A percentile compares a stretch with the other conserved stretches of the same genome.
These are phyloP conservation scores for Piloderma croceum DNA, from an alignment of 768 basidiomycete species.

Conservation along the genomic window DNA sequence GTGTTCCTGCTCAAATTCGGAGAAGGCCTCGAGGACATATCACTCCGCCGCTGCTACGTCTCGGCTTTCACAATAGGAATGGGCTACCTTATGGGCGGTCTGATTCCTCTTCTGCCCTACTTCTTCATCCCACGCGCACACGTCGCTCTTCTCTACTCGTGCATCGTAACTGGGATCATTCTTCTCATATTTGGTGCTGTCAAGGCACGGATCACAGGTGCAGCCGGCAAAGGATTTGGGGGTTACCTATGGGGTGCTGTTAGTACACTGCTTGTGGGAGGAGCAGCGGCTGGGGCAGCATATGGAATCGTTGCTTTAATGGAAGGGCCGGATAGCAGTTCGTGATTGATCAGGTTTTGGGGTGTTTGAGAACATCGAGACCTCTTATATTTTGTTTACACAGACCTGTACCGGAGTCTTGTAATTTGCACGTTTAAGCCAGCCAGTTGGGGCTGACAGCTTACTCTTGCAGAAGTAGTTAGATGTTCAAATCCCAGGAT, in stretches of 20 bases:
- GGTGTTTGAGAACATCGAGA: not conserved
- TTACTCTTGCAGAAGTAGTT: no score
- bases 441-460: no score
- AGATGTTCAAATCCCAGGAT: no score
- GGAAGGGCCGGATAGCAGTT: slow-evolving; percentile 34
- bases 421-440: no score
- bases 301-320: slow-evolving; percentile 52
- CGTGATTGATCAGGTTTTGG: slow-evolving; percentile 1
- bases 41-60: slow-evolving; percentile 74
- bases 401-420: no score
- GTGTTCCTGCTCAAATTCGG: slow-evolving; percentile 95
- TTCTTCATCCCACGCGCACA: slow-evolving; percentile 78
- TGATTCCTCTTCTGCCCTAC: slow-evolving; percentile 89
- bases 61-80: slow-evolving; percentile 95
- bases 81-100: slow-evolving; percentile 88
- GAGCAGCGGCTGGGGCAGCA: slow-evolving; percentile 77
- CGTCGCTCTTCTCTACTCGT: slow-evolving; percentile 66
- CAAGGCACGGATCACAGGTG: slow-evolving; percentile 84
- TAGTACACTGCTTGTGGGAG: slow-evolving; percentile 84
- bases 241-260: slow-evolving; percentile 86
- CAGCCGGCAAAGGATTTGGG: slow-evolving; percentile 50
- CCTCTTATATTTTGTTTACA: slow-evolving; percentile 1
- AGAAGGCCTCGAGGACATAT: slow-evolving; percentile 87
- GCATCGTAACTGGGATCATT: slow-evolving; percentile 74
- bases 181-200: slow-evolving; percentile 87